These are phyloP conservation scores for Aspergillus baeticus DNA, from an alignment of 495 filamentous ascomycete genomes.

Conservation along the genomic window DNA sequence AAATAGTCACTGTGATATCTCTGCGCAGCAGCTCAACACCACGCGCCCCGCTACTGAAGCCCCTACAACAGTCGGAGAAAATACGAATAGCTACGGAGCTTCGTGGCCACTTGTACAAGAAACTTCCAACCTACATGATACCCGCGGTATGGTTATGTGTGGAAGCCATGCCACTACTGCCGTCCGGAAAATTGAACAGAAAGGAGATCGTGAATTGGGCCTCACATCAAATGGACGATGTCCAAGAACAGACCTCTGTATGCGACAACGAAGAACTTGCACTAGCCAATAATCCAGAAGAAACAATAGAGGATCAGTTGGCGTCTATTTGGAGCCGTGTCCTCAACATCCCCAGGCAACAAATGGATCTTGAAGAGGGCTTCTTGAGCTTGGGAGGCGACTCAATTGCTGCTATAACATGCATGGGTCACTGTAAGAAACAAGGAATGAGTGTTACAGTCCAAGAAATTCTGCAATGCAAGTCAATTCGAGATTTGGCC, in stretches of 20 bases:
- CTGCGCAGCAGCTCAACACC: conserved; percentile 23
- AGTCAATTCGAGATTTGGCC: conserved; percentile 45
- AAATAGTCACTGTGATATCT: conserved; percentile 39
- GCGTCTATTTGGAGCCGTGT: conserved; percentile 50
- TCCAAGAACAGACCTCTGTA: conserved; percentile 10
- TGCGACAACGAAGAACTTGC: neutral
- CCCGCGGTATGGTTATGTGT: conserved; percentile 53
- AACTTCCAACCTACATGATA: conserved; percentile 56
- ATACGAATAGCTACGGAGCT: conserved; percentile 26
- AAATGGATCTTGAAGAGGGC: conserved; percentile 53
- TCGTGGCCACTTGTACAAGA: conserved; percentile 24
- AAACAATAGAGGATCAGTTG: conserved; percentile 35
- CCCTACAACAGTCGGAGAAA: conserved; percentile 24
- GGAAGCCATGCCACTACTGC: conserved; percentile 46
- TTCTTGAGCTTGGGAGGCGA: conserved; percentile 68
- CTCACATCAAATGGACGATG: conserved; percentile 28
- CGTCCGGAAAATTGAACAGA: conserved; percentile 54
- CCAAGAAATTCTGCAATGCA: conserved; percentile 47
- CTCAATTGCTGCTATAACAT: conserved; percentile 69
- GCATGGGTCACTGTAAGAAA: conserved; percentile 51
- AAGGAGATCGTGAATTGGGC: conserved; percentile 40
- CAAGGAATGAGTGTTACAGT: conserved; percentile 55
- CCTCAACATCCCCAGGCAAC: conserved; percentile 45
- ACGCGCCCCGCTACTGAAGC: conserved; percentile 24
- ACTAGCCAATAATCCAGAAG: conserved; percentile 23